Base-by-base conservation (phyloP, 306 rosid species). In the Urtica urens region DNA sequence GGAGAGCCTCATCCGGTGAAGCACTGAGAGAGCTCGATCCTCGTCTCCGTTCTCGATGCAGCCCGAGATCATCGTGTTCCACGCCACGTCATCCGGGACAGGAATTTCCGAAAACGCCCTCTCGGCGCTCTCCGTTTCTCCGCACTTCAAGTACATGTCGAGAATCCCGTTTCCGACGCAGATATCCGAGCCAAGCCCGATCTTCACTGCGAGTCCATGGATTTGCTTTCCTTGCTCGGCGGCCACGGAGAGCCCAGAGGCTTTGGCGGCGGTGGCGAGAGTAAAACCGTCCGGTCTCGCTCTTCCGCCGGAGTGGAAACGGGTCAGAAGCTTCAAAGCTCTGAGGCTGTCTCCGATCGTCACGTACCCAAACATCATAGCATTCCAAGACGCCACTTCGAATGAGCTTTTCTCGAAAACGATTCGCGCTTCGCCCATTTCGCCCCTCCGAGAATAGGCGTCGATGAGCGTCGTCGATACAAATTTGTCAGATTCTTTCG, bases 11-110 rank as follows among this genome's bases (percentile, higher is more conserved):
- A 79, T 82, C 58, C 44, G 74, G 64, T 68, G 84, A 66, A 82
- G 77, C 18, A 76, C 38, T 33, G 55, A 70, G 55, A 82, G 80
- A 34, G 87, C 88, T 38, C 27, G 74, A 6, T 72, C 77, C 60
- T 77, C 87, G 6, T 75, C 73, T 57, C 94, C 92, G 72, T 87
- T 87, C 38, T 87, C 96, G 48, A 82, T 51, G 20, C 67, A 79
- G 19, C 94, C 87, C 5, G 90, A 82, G 49, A 87, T 82, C 81
- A 87, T 78, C 40, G 87, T 77, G 14, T 90, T 87, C 92, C 96
- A 87, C n/a, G 80, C 92, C 55, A 87, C 81, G 58, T 75, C 70
- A 51, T 82, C 94, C 3, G 82, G 87, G 10, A 38, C 56, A 35
- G 73, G 70, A 38, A 87, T 87, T 64, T 64, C 73, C 29, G 38